phyloP scores from a whole-genome alignment of 1,284 basidiomycete species.

The Ceratobasidium sp. region DNA sequence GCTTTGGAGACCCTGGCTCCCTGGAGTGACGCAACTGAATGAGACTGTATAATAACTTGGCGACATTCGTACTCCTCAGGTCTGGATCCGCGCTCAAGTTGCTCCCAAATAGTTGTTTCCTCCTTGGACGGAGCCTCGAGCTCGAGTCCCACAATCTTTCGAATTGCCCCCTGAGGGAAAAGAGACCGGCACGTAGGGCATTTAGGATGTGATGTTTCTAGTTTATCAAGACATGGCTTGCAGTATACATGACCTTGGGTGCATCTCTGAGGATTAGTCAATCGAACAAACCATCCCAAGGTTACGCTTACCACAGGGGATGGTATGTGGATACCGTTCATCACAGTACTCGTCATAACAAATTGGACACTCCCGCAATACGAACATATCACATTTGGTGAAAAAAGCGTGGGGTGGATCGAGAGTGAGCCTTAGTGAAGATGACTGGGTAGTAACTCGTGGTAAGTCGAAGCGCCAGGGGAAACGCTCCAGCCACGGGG shows the following conservation, averaged over 20 bases:
- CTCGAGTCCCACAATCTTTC: constrained; percentile 12
- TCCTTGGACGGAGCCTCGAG: not conserved
- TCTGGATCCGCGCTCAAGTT: too few species aligned
- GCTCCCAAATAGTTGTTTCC: constrained; percentile 9
- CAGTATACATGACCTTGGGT: constrained; percentile 26
- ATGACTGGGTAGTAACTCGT: too few species aligned
- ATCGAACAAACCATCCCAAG: not conserved
- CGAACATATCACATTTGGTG: too few species aligned
- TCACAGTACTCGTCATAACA: constrained; percentile 19
- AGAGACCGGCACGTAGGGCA: constrained; percentile 21
- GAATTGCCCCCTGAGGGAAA: not conserved
- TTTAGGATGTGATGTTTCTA: not conserved
- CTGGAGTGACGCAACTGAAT: too few species aligned
- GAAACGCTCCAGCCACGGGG: too few species aligned
- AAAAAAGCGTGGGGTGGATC: too few species aligned
- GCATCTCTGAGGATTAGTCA: not conserved
- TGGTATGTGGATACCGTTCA: not conserved
- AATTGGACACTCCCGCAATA: constrained; percentile 13
- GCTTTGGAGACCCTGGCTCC: too few species aligned
- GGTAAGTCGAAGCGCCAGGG: too few species aligned
- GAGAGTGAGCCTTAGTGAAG: too few species aligned
- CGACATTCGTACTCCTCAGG: too few species aligned
- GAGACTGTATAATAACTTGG: too few species aligned
- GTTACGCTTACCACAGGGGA: constrained; percentile 10
- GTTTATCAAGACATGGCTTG: constrained; percentile 13